Evolutionary conservation across 306 rosid species (phyloP).

Genomic region (Pterocarpus macrocarpus): DNA sequence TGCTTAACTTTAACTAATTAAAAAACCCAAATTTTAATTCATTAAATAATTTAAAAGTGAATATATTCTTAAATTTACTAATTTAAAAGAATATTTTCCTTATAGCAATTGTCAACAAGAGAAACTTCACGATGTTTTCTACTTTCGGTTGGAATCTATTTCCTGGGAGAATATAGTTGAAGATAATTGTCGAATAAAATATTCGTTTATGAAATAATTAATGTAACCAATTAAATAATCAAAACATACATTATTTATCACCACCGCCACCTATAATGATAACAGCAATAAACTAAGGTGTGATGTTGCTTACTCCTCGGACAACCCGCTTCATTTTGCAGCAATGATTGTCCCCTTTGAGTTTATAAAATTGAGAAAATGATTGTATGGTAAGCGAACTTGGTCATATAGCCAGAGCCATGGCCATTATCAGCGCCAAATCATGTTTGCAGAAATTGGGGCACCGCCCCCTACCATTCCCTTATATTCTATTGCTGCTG

Average conservation of each 20-base stretch:
- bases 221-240: background rate
- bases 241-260: slow-evolving; percentile 30
- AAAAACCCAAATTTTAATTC: too few species aligned
- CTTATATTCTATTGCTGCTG: too few species aligned
- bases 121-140: too few species aligned
- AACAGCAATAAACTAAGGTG: slow-evolving; percentile 18
- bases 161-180: background rate
- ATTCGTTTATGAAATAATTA: background rate
- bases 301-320: background rate
- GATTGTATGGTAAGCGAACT: background rate
- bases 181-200: background rate
- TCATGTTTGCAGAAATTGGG: slow-evolving; percentile 31
- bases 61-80: too few species aligned
- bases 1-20: too few species aligned
- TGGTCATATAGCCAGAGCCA: background rate
- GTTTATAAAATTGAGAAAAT: slow-evolving; percentile 27
- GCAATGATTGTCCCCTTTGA: background rate
- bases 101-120: too few species aligned
- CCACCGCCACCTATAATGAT: too few species aligned
- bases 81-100: too few species aligned
- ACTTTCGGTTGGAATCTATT: background rate
- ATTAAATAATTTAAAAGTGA: too few species aligned
- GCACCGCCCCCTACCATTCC: slow-evolving; percentile 33
- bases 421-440: background rate
- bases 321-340: slow-evolving; percentile 3